Evolutionary conservation across 2,329 filamentous ascomycete genomes (phyloP), one percentile per base, ranked within the genome.

Genomic region (Talaromyces sp.): DNA sequence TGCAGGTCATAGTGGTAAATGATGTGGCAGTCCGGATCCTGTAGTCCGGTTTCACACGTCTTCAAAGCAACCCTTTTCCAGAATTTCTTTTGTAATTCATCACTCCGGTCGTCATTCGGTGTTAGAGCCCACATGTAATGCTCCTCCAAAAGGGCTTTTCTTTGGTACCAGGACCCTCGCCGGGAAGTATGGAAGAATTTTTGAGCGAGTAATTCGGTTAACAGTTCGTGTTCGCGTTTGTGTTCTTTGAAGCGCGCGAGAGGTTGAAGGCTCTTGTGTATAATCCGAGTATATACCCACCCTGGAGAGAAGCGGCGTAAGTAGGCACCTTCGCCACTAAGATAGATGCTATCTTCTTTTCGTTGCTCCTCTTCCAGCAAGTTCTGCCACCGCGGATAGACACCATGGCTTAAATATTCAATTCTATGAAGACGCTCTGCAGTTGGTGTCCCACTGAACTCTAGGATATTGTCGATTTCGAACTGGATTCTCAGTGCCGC

Each of bases 1-100:
- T 98, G 93, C 7, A 99, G 79, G 69, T 98, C 93, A 69, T 96
- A 91, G 71, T 99, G 93, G 71, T 91, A 93, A 62, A 96, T 95
- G 26, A 96, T 76, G 74, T 99, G 95, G 62, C 93, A 96, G 60
- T 95, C 84, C 29, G 86, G 86, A 68, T 99, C 95, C 71, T 96
- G 89, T 0, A 99, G 81, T 0, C 91, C 95, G 46, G 84, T 80
- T 73, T 96, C 93, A 70, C 95, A 98, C 0, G 95, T 99, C 8
- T 80, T 77, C 4, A 90, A 80, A 0, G 95, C 91, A 21, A 87
- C 82, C 9, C 84, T 82, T 70, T 88, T 91, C 93, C 93, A 99
- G 65, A 90, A 82, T 68, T 88, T 93, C 76, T 90, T 95, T 69
- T 89, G 89, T 9, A 78, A 75, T 50, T 89, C 86, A 17, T 81